Percentiles rank a stretch among this genome's conserved stretches.
These are phyloP conservation scores for Cercis canadensis DNA, from an alignment of 306 rosid genomes.

Conservation along the genomic window DNA sequence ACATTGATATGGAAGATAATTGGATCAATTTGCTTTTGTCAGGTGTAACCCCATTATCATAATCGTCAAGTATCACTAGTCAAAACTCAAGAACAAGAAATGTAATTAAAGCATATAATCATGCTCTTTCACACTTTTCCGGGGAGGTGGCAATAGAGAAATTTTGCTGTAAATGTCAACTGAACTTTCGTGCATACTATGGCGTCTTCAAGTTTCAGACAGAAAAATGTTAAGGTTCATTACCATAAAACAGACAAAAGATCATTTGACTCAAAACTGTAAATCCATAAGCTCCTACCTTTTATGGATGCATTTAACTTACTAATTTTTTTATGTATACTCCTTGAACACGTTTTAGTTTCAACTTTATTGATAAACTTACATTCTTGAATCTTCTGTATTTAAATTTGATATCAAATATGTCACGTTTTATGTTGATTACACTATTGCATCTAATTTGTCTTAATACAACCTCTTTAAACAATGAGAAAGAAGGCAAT, in stretches of 20 bases:
- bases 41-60: neutral
- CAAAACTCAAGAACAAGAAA: neutral
- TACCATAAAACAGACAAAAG: neutral
- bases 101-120: neutral
- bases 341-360: neutral
- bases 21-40: neutral
- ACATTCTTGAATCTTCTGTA: neutral
- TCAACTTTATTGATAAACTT: neutral
- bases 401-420: neutral
- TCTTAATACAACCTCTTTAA: constrained; percentile 12
- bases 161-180: neutral
- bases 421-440: neutral
- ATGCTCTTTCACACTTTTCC: neutral
- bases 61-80: neutral
- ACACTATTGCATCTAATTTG: neutral
- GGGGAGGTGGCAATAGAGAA: neutral
- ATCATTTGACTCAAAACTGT: neutral
- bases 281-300: neutral
- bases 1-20: neutral
- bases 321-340: neutral
- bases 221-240: neutral
- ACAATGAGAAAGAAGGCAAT: neutral
- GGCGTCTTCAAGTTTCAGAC: neutral
- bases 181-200: neutral
- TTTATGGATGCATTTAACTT: neutral